Evolutionary conservation across 129 eudicot species (phyloP).

Genomic region (Artemisia argyi): DNA sequence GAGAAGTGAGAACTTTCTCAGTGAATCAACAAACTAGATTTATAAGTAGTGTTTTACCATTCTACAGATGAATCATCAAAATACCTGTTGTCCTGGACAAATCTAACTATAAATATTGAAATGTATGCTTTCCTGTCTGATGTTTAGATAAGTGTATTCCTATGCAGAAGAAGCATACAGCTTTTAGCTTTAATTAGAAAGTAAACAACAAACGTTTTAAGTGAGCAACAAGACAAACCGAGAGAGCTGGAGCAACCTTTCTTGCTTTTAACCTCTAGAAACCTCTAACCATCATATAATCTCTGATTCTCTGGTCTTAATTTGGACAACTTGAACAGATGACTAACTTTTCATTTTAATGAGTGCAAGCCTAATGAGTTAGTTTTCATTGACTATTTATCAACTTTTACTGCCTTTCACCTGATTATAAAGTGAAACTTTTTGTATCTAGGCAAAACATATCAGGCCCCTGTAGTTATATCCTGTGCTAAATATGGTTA

Average conservation of each 20-base stretch:
- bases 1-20: not conserved
- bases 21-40: not conserved
- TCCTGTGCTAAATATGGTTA: not conserved
- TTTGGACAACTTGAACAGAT: not conserved
- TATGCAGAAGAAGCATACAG: no score
- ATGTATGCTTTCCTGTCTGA: not conserved
- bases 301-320: not conserved
- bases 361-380: not conserved
- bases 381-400: no score
- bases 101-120: no score
- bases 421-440: no score
- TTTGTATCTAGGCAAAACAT: not conserved
- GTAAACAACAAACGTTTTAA: no score
- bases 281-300: not conserved
- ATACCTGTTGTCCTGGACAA: no score
- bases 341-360: not conserved
- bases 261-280: not conserved
- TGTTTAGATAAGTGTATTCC: no score
- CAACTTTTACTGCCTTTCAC: no score
- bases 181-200: no score
- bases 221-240: no score
- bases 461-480: slow-evolving; percentile 1
- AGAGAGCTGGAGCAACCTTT: no score
- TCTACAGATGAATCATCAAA: no score
- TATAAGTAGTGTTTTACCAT: not conserved